Base-by-base conservation (phyloP, 441 rosid genomes). In the Sinapis alba region DNA sequence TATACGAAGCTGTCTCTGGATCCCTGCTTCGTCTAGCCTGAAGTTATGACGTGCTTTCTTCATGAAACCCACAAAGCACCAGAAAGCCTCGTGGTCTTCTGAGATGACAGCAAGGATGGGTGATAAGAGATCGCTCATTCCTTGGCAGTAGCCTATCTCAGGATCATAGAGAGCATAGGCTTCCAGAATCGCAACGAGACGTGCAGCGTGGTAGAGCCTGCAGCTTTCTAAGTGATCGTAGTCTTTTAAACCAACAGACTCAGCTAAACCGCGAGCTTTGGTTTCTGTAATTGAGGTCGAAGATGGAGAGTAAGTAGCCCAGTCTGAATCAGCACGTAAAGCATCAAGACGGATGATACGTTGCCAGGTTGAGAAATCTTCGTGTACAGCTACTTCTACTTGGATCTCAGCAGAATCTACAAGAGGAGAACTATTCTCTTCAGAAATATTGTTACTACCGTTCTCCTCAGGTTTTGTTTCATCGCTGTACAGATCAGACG, bases 11-110 rank as follows among this genome's bases (percentile, higher is more conserved):
- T 95, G 99, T 79, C 92, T 90, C 69, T 89, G 85, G 71, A 95
- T 95, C 36, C 99, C 99, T 62, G 88, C 85, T 81, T 92, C 99
- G 45, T 95, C 99, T 0, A 95, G 97, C 88, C 99, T 85, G 80
- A 94, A 94, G 81, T 94, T 94, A 56, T 94, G 98, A 43, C 99
- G 83, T 12, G 99, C 99, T 80, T 94, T 94, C 85, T 80, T 92
- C 99, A 94, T 94, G 80, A 87, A 92, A 67, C 96, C 94, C 16
- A 88, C 99, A 67, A 90, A 94, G 73, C 97, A 92, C 99, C 99
- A 94, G 84, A 94, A 94, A 43, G 98, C 99, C 67, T 92, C 97
- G 4, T 91, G 87, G 75, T 95, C 99, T 50, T 92, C 93, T 0
- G 90, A 51, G 65, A 95, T 87, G 69, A 92, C 89, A 38, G 96